A percentile compares a stretch with the other conserved stretches of the same genome.
Evolutionary conservation across 352 stramenopile species (phyloP).

Genomic region (Elongisporangium undulatum): DNA sequence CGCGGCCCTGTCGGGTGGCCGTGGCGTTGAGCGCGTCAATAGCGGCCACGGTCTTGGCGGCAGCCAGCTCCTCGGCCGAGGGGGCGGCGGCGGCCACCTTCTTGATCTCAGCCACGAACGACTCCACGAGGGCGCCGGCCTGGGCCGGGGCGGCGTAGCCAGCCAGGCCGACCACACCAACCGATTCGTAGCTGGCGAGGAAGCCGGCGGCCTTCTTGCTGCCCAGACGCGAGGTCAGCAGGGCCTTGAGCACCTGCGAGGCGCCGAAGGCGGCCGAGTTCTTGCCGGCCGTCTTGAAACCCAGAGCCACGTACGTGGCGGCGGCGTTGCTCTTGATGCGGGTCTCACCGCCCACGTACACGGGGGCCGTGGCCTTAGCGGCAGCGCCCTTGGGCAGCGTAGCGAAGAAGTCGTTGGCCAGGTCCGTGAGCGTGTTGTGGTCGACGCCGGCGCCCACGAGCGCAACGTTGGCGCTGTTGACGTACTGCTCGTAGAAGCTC

Average conservation of each 20-base stretch:
- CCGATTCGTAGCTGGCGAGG: slow-evolving; percentile 58
- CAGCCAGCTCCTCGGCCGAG: slow-evolving; percentile 66
- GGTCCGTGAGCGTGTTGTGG: slow-evolving; percentile 50
- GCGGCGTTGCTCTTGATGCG: slow-evolving; percentile 53
- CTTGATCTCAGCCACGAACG: slow-evolving; percentile 73
- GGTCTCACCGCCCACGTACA: slow-evolving; percentile 79
- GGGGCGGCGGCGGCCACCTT: slow-evolving; percentile 52
- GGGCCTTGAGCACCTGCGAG: slow-evolving; percentile 61
- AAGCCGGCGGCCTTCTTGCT: slow-evolving; percentile 63
- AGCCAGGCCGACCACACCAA: slow-evolving; percentile 51
- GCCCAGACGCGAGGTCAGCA: slow-evolving; percentile 57
- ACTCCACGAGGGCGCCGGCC: slow-evolving; percentile 56
- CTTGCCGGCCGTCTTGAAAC: slow-evolving; percentile 52
- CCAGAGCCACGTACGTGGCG: slow-evolving; percentile 73
- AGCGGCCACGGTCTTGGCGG: slow-evolving; percentile 61
- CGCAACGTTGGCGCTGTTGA: slow-evolving; percentile 54
- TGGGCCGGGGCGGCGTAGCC: slow-evolving; percentile 51
- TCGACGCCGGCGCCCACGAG: slow-evolving; percentile 60
- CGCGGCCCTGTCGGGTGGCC: slow-evolving; percentile 31
- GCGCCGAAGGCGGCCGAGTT: slow-evolving; percentile 36
- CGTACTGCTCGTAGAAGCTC: slow-evolving; percentile 64
- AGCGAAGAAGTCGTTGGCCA: slow-evolving; percentile 67
- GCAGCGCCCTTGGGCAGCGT: slow-evolving; percentile 28
- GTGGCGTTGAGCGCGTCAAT: slow-evolving; percentile 35
- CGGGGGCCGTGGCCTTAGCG: slow-evolving; percentile 19